Evolutionary conservation across 495 filamentous ascomycete species (phyloP).

Genomic region (Hapsidospora chrysogenum): DNA sequence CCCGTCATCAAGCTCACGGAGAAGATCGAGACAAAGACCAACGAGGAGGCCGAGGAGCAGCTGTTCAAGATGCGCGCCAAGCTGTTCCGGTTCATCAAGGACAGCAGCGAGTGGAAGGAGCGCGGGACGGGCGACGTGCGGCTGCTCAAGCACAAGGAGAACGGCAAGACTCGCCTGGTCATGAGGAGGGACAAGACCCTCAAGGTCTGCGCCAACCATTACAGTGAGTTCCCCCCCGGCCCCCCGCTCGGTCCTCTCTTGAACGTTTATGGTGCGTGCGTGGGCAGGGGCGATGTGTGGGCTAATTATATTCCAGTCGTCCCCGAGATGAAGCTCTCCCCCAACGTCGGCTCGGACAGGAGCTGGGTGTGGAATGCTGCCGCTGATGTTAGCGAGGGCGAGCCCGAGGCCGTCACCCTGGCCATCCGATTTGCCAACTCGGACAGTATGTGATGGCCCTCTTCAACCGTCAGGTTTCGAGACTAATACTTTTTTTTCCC

Average conservation of each 20-base stretch:
- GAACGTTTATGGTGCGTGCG: background rate
- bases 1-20: slow-evolving; percentile 88
- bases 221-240: slow-evolving; percentile 46
- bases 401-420: slow-evolving; percentile 88
- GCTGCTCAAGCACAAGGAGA: slow-evolving; percentile 95
- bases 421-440: slow-evolving; percentile 97
- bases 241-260: background rate
- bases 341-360: slow-evolving; percentile 93
- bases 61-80: slow-evolving; percentile 99
- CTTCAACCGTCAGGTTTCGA: no score
- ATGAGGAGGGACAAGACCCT: slow-evolving; percentile 99
- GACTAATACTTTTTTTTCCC: slow-evolving; percentile 8
- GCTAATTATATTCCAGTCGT: slow-evolving; percentile 44
- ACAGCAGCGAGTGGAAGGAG: slow-evolving; percentile 95
- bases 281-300: background rate
- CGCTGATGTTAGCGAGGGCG: slow-evolving; percentile 95
- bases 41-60: slow-evolving; percentile 96
- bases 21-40: slow-evolving; percentile 92
- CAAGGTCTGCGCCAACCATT: slow-evolving; percentile 99
- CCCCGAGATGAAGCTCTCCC: slow-evolving; percentile 95
- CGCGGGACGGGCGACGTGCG: slow-evolving; percentile 93
- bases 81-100: slow-evolving; percentile 92
- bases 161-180: slow-evolving; percentile 90
- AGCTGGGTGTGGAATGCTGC: slow-evolving; percentile 99
- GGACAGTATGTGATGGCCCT: slow-evolving; percentile 90